Evolutionary conservation across 2,329 filamentous ascomycete species (phyloP), one percentile per base, ranked within the genome.

Genomic region (Fusarium illudens): DNA sequence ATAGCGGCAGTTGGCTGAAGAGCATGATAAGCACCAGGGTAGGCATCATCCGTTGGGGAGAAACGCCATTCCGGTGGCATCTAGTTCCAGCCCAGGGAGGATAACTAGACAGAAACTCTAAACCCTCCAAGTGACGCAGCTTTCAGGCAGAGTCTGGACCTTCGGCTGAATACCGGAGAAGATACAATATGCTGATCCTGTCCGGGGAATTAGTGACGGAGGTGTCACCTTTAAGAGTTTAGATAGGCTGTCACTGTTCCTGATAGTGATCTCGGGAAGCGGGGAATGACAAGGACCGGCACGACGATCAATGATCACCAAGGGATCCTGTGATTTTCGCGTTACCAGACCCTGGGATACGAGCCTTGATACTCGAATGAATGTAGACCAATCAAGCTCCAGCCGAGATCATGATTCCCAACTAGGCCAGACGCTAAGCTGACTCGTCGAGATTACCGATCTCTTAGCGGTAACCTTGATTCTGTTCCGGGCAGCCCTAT

Each of bases 371-470:
- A 4, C 25, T 15, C 10, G 15, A 12, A 12, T 20, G 6, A 17
- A 20, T 8, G 4, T 12, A 3, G 10, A 4, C 30, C 30, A 51
- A 51, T 51, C 20, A 33, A 19, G 29, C 8, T 2, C 19, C n/a
- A n/a, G 30, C 30, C 17, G 19, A 33, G 19, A 22, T 12, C 22
- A 22, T 51, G 19, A 4, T 22, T 51, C 30, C 30, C 6, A 34
- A 33, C 20, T n/a, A 34, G 48, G 30, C 30, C 34, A 19, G 48
- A n/a, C 29, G 48, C 30, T 34, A 51, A 22, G 12, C 48, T 51
- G 48, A 51, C 48, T 51, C 48, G 48, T 33, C 30, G 30, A 51
- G 48, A 51, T 51, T 34, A 50, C 13, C 48, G 48, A 51, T 12
- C 48, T 22, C 8, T 49, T 32, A 32, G 27, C 29, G 19, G 13